phyloP scores from a whole-genome alignment of 2,329 filamentous ascomycete genomes.

The Amauroascus verrucosus region DNA sequence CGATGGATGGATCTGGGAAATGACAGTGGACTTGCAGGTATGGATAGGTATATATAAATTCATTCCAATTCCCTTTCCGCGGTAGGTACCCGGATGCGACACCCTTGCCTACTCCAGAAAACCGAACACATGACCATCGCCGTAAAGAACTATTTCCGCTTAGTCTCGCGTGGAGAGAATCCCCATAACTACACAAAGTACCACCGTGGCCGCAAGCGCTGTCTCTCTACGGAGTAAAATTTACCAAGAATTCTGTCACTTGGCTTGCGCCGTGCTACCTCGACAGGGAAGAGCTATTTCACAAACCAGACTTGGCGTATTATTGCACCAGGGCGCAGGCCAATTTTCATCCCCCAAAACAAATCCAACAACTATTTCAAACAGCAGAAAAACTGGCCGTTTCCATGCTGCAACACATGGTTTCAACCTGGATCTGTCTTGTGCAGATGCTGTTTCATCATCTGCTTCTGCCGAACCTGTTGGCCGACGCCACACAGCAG shows the following conservation, averaged over 20 bases:
- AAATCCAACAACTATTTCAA: not conserved
- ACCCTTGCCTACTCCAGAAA: not conserved
- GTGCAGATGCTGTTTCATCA: slow-evolving; percentile 7
- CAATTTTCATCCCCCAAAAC: not conserved
- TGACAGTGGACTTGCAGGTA: not conserved
- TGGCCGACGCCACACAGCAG: too few relatives aligned
- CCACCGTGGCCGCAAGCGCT: not conserved
- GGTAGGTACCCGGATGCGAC: slow-evolving; percentile 8
- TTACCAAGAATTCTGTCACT: not conserved
- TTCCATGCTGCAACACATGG: not conserved
- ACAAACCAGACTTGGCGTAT: not conserved
- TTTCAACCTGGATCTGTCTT: slow-evolving; percentile 9
- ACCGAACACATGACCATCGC: not conserved
- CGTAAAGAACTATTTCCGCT: not conserved
- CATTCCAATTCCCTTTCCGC: not conserved
- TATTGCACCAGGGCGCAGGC: not conserved
- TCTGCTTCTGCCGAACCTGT: too few relatives aligned
- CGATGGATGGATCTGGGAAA: not conserved
- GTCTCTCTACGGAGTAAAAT: not conserved
- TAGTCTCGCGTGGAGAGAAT: not conserved
- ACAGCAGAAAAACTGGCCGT: not conserved
- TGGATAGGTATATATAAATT: not conserved
- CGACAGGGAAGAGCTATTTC: not conserved
- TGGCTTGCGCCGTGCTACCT: not conserved
- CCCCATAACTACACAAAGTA: not conserved